phyloP scores from a whole-genome alignment of 2,329 filamentous ascomycete species.

The Cercospora sesami region DNA sequence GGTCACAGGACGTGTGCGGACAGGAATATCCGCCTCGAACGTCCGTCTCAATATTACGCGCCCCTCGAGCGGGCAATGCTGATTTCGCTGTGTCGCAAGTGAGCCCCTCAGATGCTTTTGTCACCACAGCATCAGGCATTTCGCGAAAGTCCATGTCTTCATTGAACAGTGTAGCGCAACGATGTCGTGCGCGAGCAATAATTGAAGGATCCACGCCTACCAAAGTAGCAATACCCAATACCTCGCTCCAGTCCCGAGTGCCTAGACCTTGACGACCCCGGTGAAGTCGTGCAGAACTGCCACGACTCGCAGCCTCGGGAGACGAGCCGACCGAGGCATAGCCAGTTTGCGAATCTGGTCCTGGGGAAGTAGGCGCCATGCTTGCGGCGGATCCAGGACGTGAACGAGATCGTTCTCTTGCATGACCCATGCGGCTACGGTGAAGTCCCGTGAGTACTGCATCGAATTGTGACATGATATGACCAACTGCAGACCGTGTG shows the following conservation, averaged over 20 bases:
- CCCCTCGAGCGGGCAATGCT: constrained; percentile 25
- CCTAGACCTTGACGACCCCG: constrained; percentile 35
- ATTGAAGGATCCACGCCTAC: constrained; percentile 67
- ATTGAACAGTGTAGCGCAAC: constrained; percentile 74
- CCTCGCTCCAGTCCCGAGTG: constrained; percentile 78
- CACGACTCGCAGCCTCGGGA: neutral
- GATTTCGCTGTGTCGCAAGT: neutral
- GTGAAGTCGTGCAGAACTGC: constrained; percentile 1
- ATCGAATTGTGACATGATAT: constrained; percentile 70
- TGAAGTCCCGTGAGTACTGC: constrained; percentile 69
- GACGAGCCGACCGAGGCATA: neutral
- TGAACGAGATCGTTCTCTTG: constrained; percentile 18
- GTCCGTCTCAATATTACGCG: neutral
- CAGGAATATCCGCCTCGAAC: constrained; percentile 21
- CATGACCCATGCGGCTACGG: constrained; percentile 44
- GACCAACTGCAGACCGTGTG: constrained; percentile 67
- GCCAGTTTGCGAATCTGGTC: neutral
- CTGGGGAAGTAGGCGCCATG: neutral
- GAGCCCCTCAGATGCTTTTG: neutral
- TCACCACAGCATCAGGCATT: constrained; percentile 25
- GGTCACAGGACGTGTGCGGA: constrained; percentile 32
- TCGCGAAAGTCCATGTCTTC: constrained; percentile 59
- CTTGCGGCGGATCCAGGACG: neutral
- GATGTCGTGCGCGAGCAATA: constrained; percentile 66
- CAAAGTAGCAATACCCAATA: constrained; percentile 75